phyloP scores from a whole-genome alignment of 768 basidiomycete genomes.

The Kwoniella shandongensis region DNA sequence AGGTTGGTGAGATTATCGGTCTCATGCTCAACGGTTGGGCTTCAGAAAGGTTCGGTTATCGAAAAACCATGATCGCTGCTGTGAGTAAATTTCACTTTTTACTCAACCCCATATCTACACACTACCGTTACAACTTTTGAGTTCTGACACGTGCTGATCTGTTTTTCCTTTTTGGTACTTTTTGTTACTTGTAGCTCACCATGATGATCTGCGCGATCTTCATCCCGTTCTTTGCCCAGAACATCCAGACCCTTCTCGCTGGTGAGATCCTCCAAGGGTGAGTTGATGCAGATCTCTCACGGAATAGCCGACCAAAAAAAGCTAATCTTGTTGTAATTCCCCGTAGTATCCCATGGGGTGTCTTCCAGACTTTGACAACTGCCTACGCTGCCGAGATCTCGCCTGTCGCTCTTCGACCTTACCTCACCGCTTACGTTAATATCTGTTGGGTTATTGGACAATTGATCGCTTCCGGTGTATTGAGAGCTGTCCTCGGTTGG shows the following conservation, averaged over 20 bases:
- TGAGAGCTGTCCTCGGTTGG: slow-evolving; percentile 19
- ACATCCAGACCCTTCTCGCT: slow-evolving; percentile 36
- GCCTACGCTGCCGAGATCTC: slow-evolving; percentile 52
- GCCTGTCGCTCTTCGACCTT: slow-evolving; percentile 44
- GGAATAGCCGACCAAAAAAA: too few relatives aligned
- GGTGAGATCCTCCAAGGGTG: slow-evolving; percentile 36
- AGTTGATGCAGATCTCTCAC: too few relatives aligned
- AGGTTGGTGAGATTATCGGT: slow-evolving; percentile 51
- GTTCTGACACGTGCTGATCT: too few relatives aligned
- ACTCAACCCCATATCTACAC: too few relatives aligned
- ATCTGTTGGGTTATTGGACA: slow-evolving; percentile 49
- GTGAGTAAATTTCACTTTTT: slow-evolving; percentile 1
- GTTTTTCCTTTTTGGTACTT: too few relatives aligned
- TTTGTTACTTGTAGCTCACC: slow-evolving; percentile 5
- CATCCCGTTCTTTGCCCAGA: slow-evolving; percentile 40
- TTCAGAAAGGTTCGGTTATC: slow-evolving; percentile 49
- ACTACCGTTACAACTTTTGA: too few relatives aligned
- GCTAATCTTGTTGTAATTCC: not conserved
- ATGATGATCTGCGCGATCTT: slow-evolving; percentile 36
- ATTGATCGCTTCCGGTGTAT: slow-evolving; percentile 42
- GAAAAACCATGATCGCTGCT: slow-evolving; percentile 41
- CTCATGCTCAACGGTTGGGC: slow-evolving; percentile 26
- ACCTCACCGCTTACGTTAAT: slow-evolving; percentile 44
- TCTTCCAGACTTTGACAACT: slow-evolving; percentile 49
- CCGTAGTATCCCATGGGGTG: slow-evolving; percentile 52